These are phyloP conservation scores for Chalciporus piperatoides DNA, from an alignment of 1,284 basidiomycete species.

Conservation along the genomic window DNA sequence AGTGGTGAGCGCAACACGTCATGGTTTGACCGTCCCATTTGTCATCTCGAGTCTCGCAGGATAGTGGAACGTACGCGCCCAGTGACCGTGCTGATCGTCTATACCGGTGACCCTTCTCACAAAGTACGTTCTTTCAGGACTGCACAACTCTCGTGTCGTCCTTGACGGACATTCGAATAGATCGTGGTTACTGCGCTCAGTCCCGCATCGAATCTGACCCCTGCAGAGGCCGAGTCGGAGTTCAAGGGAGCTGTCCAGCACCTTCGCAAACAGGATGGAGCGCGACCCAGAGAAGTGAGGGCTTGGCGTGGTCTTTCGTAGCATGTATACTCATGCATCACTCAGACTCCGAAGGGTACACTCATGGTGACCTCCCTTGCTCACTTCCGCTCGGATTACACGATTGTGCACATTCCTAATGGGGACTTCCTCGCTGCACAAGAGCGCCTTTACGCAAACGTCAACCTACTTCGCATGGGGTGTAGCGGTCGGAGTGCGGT, in stretches of 20 bases:
- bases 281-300: conserved; percentile 61
- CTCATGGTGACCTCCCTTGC: conserved; percentile 80
- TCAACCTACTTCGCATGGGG: conserved; percentile 74
- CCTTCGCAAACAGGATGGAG: conserved; percentile 57
- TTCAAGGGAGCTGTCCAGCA: conserved; percentile 59
- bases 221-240: conserved; percentile 47
- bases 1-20: conserved; percentile 50
- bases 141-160: neutral
- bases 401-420: conserved; percentile 69
- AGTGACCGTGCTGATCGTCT: conserved; percentile 62
- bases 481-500: conserved; percentile 71
- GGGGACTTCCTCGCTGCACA: conserved; percentile 61
- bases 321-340: conserved; percentile 15
- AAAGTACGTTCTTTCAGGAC: conserved; percentile 41
- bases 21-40: conserved; percentile 3
- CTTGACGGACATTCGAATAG: conserved; percentile 34
- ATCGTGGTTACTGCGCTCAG: conserved; percentile 57
- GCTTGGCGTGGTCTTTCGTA: neutral
- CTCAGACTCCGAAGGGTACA: conserved; percentile 59
- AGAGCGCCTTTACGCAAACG: conserved; percentile 71
- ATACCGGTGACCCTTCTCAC: conserved; percentile 68
- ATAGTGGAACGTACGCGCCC: conserved; percentile 61
- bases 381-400: conserved; percentile 79
- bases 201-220: conserved; percentile 40
- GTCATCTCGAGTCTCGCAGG: conserved; percentile 36